These are phyloP conservation scores for Umbelopsis sp. DNA, from an alignment of 192 early-diverging fungal species.

Conservation along the genomic window DNA sequence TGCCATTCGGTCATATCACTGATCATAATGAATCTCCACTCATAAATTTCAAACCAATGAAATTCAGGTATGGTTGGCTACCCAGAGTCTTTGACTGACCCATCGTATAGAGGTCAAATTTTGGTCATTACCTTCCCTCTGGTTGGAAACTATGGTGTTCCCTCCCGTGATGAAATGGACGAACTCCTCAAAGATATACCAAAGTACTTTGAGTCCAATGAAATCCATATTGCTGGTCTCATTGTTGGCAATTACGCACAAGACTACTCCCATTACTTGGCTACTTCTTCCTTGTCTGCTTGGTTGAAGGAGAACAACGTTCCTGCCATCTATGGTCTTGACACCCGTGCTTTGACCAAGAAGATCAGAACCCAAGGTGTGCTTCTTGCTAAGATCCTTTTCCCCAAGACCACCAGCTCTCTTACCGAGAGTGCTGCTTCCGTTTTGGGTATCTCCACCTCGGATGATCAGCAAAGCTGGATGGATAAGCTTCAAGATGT, in stretches of 20 bases:
- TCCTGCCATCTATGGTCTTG: constrained; percentile 93
- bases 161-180: constrained; percentile 85
- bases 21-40: neutral
- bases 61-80: constrained; percentile 93
- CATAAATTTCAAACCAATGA: constrained; percentile 17
- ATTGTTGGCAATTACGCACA: constrained; percentile 91
- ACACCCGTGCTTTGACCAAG: constrained; percentile 97
- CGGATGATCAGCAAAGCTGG: constrained; percentile 45
- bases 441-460: constrained; percentile 39
- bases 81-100: constrained; percentile 98
- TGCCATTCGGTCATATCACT: neutral
- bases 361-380: constrained; percentile 92
- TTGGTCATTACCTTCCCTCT: constrained; percentile 97
- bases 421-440: constrained; percentile 40
- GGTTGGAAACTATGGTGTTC: constrained; percentile 98
- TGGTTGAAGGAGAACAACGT: constrained; percentile 95
- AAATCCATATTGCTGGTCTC: constrained; percentile 93
- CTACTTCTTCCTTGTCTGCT: constrained; percentile 74
- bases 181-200: constrained; percentile 83
- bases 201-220: constrained; percentile 92
- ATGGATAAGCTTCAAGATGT: constrained; percentile 79
- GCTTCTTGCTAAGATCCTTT: constrained; percentile 89
- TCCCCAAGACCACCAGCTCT: constrained; percentile 67
- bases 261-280: constrained; percentile 94
- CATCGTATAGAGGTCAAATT: constrained; percentile 98